phyloP scores from a whole-genome alignment of 805 yeast genomes.

The Ogataea trehalophila region DNA sequence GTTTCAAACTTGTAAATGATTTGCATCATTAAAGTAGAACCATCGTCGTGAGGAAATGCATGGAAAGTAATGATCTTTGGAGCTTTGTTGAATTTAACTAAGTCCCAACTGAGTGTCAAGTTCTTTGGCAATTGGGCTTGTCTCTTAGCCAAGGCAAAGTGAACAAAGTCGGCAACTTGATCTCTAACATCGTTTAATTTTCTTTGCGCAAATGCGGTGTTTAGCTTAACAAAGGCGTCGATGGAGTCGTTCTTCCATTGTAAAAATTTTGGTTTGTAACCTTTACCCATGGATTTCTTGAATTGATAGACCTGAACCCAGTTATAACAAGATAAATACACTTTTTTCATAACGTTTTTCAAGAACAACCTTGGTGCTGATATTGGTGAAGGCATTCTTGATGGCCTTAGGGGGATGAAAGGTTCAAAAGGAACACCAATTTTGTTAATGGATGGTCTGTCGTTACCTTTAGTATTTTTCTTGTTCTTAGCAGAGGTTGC shows the following conservation, averaged over 20 bases:
- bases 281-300: slow-evolving; percentile 30
- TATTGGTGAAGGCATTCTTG: slow-evolving; percentile 37
- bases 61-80: slow-evolving; percentile 74
- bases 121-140: slow-evolving; percentile 51
- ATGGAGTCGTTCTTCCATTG: slow-evolving; percentile 86
- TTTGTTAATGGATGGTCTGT: slow-evolving; percentile 29
- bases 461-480: slow-evolving; percentile 7
- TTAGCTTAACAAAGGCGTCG: slow-evolving; percentile 70
- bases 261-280: slow-evolving; percentile 56
- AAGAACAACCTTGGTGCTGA: slow-evolving; percentile 37
- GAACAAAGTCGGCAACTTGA: slow-evolving; percentile 57
- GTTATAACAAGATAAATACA: slow-evolving; percentile 64
- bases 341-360: slow-evolving; percentile 51
- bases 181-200: slow-evolving; percentile 44
- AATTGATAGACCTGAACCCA: slow-evolving; percentile 48
- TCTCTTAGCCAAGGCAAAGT: slow-evolving; percentile 50
- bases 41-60: slow-evolving; percentile 40
- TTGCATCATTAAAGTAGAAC: slow-evolving; percentile 37
- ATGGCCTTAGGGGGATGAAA: slow-evolving; percentile 48
- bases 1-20: slow-evolving; percentile 60
- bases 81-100: slow-evolving; percentile 58
- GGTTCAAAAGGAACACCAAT: slow-evolving; percentile 33
- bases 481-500: slow-evolving; percentile 10
- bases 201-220: slow-evolving; percentile 69
- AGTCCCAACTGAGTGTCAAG: slow-evolving; percentile 68